Conservation (phyloP, 2,329 filamentous ascomycete genomes). For the Colletotrichum somersetense region DNA sequence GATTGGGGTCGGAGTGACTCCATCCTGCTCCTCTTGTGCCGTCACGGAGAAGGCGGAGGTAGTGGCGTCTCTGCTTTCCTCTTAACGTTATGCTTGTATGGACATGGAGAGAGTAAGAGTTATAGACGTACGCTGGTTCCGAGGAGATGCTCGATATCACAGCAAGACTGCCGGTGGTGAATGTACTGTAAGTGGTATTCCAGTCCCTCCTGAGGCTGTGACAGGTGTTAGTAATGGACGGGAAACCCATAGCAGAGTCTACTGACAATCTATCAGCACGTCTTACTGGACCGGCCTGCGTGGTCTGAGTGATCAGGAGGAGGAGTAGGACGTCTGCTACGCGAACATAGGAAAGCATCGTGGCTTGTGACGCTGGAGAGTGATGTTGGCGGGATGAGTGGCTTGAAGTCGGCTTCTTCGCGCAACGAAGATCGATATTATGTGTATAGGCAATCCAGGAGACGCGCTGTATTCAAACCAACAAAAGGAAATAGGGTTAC, state of each 20-base stretch:
- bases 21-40: slow-evolving; percentile 30
- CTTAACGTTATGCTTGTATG: slow-evolving; percentile 7
- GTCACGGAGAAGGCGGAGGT: background rate
- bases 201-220: slow-evolving; percentile 20
- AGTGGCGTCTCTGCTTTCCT: slow-evolving; percentile 1
- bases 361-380: background rate
- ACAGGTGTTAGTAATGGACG: background rate
- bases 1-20: slow-evolving; percentile 39
- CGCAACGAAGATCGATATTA: slow-evolving; percentile 20
- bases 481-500: slow-evolving; percentile 9
- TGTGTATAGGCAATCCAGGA: slow-evolving; percentile 8
- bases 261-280: slow-evolving; percentile 37
- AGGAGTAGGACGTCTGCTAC: slow-evolving; percentile 35
- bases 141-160: background rate
- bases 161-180: background rate
- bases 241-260: background rate
- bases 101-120: too few relatives aligned
- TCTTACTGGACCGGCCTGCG: slow-evolving; percentile 43
- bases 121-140: slow-evolving; percentile 19
- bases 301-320: slow-evolving; percentile 35
- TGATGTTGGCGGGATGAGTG: background rate
- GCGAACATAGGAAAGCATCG: slow-evolving; percentile 26
- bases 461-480: slow-evolving; percentile 4
- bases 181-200: slow-evolving; percentile 26
- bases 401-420: slow-evolving; percentile 3